Base-by-base conservation (phyloP, 1,139 yeast genomes). In the Kodamaea sp. region DNA sequence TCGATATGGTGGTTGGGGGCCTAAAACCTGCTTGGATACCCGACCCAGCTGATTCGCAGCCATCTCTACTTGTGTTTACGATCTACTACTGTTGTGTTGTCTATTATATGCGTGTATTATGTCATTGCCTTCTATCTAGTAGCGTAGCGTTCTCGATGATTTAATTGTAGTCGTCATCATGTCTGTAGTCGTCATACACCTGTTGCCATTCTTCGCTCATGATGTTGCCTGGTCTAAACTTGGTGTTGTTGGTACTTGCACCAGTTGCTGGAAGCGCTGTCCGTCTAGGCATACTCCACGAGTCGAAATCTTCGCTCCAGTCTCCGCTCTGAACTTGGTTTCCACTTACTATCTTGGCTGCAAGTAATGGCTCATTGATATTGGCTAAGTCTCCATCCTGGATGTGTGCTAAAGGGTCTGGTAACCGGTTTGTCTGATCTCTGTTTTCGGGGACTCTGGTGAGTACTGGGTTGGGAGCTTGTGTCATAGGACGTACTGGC, bases 391-490 rank as follows among this genome's bases (percentile, higher is more conserved):
- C 60, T 1, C 74, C 74, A 32, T 68, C 72, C 31, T 51, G 52
- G n/a, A 70, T 56, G 41, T 70, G 76, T 2, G 75, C 72, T 35
- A 70, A 53, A 0, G 76, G 76, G 40, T 70, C 76, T 3, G 76
- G 74, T 16, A 70, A 53, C 31, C 51, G 65, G 40, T 55, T 56
- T 7, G 41, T 36, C 9, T 45, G 43, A 9, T 48, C 36, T 22
- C 46, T 50, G 9, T 44, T 21, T 7, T 19, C 26, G 9, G 25
- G 8, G 14, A 11, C 19, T 8, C 14, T 13, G 7, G 15, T 27
- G 16, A 8, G 4, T 5, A n/a, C 22, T 9, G 7, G 16, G 24
- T 7, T 2, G 8, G 22, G 29, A 10, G 7, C 15, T 19, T 11
- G 21, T 18, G 9, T 18, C 9, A 9, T 21, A 21, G 34, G 7